These are phyloP conservation scores for Yarrowia sp. DNA, from an alignment of 805 yeast genomes.

Conservation along the genomic window DNA sequence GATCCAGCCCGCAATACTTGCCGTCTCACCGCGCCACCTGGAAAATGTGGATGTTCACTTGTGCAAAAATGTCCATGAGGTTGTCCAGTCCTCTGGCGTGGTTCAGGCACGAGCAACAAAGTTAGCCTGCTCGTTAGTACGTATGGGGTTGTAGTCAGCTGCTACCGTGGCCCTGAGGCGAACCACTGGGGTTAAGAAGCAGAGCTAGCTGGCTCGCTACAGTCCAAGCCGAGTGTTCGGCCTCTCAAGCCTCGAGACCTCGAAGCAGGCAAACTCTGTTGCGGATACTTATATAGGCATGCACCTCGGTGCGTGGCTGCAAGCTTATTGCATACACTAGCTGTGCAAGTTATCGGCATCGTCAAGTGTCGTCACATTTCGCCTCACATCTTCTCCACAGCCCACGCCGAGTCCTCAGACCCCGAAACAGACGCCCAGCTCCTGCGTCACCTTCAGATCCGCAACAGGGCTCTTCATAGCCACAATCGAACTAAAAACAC, in stretches of 20 bases:
- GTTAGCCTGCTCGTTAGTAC: no score
- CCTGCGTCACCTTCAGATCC: not conserved
- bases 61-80: no score
- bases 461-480: not conserved
- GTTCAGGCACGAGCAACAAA: conserved; percentile 2
- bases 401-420: no score
- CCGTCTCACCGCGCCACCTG: no score
- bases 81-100: not conserved
- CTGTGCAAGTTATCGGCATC: conserved; percentile 16
- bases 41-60: no score
- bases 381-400: not conserved
- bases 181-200: no score
- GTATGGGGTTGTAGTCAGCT: not conserved
- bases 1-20: no score
- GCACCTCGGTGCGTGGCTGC: conserved; percentile 24
- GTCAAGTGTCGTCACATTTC: not conserved
- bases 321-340: conserved; percentile 11
- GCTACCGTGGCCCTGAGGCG: no score
- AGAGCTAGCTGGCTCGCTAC: no score
- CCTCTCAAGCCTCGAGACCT: not conserved
- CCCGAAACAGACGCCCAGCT: no score
- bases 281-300: not conserved
- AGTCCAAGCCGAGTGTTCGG: no score
- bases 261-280: not conserved
- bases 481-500: not conserved